Conservation (phyloP, 2,329 filamentous ascomycete species). For the Lachnum nothofagi region DNA sequence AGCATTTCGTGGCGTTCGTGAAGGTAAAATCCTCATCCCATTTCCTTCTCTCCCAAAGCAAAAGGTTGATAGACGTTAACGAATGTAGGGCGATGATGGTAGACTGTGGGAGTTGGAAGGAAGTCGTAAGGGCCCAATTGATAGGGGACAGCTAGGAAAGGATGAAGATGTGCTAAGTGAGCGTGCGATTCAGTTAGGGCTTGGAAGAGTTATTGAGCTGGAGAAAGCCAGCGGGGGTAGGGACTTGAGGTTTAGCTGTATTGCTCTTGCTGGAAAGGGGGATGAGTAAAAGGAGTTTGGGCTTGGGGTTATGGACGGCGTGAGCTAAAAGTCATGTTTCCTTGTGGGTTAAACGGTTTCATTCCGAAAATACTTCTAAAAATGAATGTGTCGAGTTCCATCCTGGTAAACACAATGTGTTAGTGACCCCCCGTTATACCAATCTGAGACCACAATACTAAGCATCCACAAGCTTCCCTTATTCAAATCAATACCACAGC, state of each 20-base stretch:
- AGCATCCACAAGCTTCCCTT: too few relatives aligned
- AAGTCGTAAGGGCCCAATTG: conserved; percentile 56
- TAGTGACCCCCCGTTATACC: too few relatives aligned
- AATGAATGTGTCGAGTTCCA: too few relatives aligned
- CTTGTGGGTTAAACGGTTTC: too few relatives aligned
- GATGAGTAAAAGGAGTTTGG: not conserved
- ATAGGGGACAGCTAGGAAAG: conserved; percentile 39
- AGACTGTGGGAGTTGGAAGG: conserved; percentile 66
- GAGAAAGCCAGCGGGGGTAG: conserved; percentile 10
- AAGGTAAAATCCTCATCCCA: not conserved
- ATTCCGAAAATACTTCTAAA: too few relatives aligned
- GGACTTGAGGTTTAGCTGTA: conserved; percentile 17
- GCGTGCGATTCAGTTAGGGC: conserved; percentile 62
- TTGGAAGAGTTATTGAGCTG: conserved; percentile 15
- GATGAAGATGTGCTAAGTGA: conserved; percentile 71
- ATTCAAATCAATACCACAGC: too few relatives aligned
- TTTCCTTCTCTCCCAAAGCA: too few relatives aligned
- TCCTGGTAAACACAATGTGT: too few relatives aligned
- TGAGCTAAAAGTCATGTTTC: too few relatives aligned
- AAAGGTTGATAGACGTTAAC: too few relatives aligned
- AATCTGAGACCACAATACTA: too few relatives aligned
- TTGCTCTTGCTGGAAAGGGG: conserved; percentile 8
- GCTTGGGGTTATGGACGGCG: too few relatives aligned
- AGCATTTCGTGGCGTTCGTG: conserved; percentile 11
- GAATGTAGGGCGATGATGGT: conserved; percentile 1